Base-by-base conservation (phyloP, 2,329 filamentous ascomycete genomes). In the Xylariaceae sp. region DNA sequence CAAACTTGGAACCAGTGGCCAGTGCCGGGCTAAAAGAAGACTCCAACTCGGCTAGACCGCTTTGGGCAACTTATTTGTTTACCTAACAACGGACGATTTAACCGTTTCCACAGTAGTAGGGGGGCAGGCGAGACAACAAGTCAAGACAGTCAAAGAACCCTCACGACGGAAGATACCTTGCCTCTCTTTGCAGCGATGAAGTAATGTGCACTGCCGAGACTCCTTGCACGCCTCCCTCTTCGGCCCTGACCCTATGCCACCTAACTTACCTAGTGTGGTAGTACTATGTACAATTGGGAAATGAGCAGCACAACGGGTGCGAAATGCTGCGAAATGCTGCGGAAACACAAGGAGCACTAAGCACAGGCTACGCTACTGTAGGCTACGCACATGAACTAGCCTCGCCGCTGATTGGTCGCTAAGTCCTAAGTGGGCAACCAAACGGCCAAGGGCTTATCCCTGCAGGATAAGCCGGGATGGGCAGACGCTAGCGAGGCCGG, bases 351-450 rank as follows among this genome's bases (percentile, higher is more conserved):
- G 53, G 55, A 47, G 37, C 52, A 58, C 48, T 49, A 18, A n/a
- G 52, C 53, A 41, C 18, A 58, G 49, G 50, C 48, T 59, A 50
- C 51, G 45, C 49, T 55, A 52, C 45, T 15, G 49, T 51, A 48
- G 49, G 44, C 51, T 41, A 30, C 51, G 48, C 54, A 49, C 54
- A 58, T 44, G 41, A 50, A 58, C 53, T 54, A 35, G 56, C 56
- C 15, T 15, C 5, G 11, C 9, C 15, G 54, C 49, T 39, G 39
- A 64, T 64, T 64, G 62, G 62, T 23, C 61, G 58, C 54, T 56
- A 50, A 37, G 30, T 58, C 50, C 15, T 53, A 59, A 58, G 53
- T 35, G 56, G 62, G 61, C 45, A 41, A 39, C 35, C 51, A 48
- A 30, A 6, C 34, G 10, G 23, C 5, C 57, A 41, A 34, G 61